phyloP scores from a whole-genome alignment of 371 early-diverging fungal species.

The Rhizopus arrhizus region DNA sequence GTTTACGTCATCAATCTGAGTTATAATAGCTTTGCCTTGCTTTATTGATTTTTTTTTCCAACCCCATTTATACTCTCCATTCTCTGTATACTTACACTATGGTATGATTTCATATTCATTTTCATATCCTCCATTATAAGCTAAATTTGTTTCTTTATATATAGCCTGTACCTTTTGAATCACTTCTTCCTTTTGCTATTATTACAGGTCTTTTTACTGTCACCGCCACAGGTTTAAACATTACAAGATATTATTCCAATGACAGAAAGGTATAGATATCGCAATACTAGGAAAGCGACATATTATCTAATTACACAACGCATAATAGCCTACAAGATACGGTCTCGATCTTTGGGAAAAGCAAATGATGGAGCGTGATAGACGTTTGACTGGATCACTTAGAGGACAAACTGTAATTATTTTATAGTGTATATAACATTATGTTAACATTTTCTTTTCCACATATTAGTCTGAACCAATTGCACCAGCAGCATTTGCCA shows the following conservation, averaged over 20 bases:
- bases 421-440: neutral
- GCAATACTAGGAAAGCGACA: neutral
- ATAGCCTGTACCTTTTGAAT: slow-evolving; percentile 60
- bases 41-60: slow-evolving; percentile 4
- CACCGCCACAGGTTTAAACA: slow-evolving; percentile 43
- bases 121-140: neutral
- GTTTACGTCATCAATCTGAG: neutral
- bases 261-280: slow-evolving; percentile 41
- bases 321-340: slow-evolving; percentile 25
- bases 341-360: slow-evolving; percentile 50
- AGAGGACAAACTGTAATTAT: slow-evolving; percentile 52
- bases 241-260: slow-evolving; percentile 44
- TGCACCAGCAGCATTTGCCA: slow-evolving; percentile 48
- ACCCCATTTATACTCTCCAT: slow-evolving; percentile 3
- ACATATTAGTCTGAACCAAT: slow-evolving; percentile 36
- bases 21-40: neutral
- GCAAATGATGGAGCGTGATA: slow-evolving; percentile 62
- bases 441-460: slow-evolving; percentile 4
- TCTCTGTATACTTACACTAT: slow-evolving; percentile 8
- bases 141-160: neutral
- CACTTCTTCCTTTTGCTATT: slow-evolving; percentile 50
- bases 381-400: slow-evolving; percentile 52
- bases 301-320: neutral
- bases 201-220: slow-evolving; percentile 46
- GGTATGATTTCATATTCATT: neutral